These are phyloP conservation scores for Scutellaria baicalensis DNA, from an alignment of 257 asterid species.

Conservation along the genomic window DNA sequence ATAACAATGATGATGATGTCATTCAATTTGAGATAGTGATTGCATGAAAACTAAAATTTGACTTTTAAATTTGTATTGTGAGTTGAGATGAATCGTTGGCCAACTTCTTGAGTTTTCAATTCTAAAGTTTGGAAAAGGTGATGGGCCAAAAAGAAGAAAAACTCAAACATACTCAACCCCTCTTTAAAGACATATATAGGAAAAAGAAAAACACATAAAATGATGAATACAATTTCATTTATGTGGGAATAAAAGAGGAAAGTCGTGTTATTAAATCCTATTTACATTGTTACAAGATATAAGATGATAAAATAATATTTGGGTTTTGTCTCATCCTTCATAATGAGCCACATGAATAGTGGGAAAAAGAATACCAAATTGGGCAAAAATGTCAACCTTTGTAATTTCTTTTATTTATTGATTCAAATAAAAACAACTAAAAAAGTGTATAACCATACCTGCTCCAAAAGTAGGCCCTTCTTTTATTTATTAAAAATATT, in stretches of 20 bases:
- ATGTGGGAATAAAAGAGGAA: background rate
- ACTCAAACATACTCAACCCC: background rate
- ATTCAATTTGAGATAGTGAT: background rate
- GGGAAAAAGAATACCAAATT: background rate
- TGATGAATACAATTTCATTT: background rate
- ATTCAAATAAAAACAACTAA: background rate
- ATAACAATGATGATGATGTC: too few species aligned
- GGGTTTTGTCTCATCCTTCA: background rate
- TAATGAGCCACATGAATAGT: background rate
- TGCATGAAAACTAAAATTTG: background rate
- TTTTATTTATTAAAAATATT: background rate
- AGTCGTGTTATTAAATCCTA: background rate
- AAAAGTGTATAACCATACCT: background rate
- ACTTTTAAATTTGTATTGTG: background rate
- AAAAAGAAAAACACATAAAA: background rate
- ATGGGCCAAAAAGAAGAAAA: background rate
- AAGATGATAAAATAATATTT: background rate
- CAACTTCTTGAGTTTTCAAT: background rate
- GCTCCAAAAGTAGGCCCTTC: background rate
- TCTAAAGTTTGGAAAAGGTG: background rate
- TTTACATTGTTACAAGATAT: background rate
- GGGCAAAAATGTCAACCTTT: background rate
- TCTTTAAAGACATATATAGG: background rate
- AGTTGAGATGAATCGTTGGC: background rate
- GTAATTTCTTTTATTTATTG: background rate